phyloP scores from a whole-genome alignment of 805 yeast genomes.

The Ogataea methylovora region DNA sequence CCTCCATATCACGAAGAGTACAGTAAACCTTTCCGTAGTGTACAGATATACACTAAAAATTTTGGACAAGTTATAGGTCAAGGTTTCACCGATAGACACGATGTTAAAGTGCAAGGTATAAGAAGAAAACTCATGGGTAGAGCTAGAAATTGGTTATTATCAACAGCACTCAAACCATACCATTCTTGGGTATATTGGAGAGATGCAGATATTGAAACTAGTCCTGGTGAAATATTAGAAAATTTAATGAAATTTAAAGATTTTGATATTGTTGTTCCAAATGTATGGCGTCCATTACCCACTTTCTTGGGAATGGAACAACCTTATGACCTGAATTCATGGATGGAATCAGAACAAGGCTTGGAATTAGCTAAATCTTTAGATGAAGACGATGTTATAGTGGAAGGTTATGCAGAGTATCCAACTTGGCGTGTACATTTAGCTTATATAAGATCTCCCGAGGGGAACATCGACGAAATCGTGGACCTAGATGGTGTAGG shows the following conservation, averaged over 20 bases:
- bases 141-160: slow-evolving; percentile 77
- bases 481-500: slow-evolving; percentile 79
- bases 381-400: slow-evolving; percentile 78
- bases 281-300: slow-evolving; percentile 97
- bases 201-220: slow-evolving; percentile 79
- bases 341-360: slow-evolving; percentile 86
- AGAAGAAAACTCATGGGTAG: slow-evolving; percentile 81
- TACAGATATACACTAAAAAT: slow-evolving; percentile 74
- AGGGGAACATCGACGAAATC: slow-evolving; percentile 57
- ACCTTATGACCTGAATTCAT: slow-evolving; percentile 92
- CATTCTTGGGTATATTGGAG: slow-evolving; percentile 93
- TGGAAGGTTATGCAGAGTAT: slow-evolving; percentile 82
- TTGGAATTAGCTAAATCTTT: slow-evolving; percentile 54
- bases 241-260: slow-evolving; percentile 58
- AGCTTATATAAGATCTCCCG: slow-evolving; percentile 58
- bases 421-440: slow-evolving; percentile 82
- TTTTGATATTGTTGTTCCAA: slow-evolving; percentile 72
- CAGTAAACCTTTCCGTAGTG: slow-evolving; percentile 63
- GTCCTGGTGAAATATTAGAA: slow-evolving; percentile 70
- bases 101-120: slow-evolving; percentile 78
- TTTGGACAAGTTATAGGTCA: slow-evolving; percentile 83
- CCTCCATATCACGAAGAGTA: slow-evolving; percentile 62
- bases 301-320: slow-evolving; percentile 85
- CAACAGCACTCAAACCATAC: slow-evolving; percentile 68
- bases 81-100: slow-evolving; percentile 78